Base-by-base conservation (phyloP, 2,329 filamentous ascomycete genomes). In the Mycogone perniciosa region DNA sequence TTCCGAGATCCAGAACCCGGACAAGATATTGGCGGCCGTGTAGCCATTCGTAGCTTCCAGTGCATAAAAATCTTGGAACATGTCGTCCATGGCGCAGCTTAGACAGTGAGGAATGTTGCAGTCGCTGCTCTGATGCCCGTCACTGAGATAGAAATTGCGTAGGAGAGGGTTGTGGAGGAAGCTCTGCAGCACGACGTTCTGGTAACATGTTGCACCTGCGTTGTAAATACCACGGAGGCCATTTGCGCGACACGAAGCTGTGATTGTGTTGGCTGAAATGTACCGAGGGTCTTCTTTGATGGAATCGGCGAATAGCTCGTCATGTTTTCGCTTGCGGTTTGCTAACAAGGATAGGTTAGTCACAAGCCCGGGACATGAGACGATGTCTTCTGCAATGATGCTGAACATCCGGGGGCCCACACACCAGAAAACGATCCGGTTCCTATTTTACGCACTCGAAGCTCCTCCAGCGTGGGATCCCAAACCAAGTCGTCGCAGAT, bases 201-300 rank as follows among this genome's bases (percentile, higher is more conserved):
- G 92, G 70, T 96, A 99, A 73, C 92, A 99, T 8, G 93, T 97
- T 52, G 95, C 90, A n/a, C 92, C 93, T 66, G 96, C 92, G 64
- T 97, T 99, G 70, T 95, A 96, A 54, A 99, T 86, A 31, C 92
- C 92, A 34, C 93, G 84, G 37, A 96, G 81, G 7, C 93, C 92
- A 58, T 86, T 90, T 13, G 89, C 90, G 51, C 88, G 84, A 64
- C 92, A 96, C 9, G 89, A 87, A 6, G 88, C 85, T 51, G 84
- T 80, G 30, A 80, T 85, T 9, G 90, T 91, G 64, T 96, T 95
- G 54, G 77, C 77, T 38, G 83, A 79, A 56, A 96, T 85, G 60
- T 88, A 90, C 50, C 82, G 77, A 51, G 89, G 82, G 56, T 92
- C 87, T 53, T 91, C 86, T 58, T 82, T 83, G 30, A 77, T 69